A percentile compares a stretch with the other conserved stretches of the same genome.
Evolutionary conservation across 257 asterid species (phyloP).

Genomic region (Parsonsia alboflavescens): DNA sequence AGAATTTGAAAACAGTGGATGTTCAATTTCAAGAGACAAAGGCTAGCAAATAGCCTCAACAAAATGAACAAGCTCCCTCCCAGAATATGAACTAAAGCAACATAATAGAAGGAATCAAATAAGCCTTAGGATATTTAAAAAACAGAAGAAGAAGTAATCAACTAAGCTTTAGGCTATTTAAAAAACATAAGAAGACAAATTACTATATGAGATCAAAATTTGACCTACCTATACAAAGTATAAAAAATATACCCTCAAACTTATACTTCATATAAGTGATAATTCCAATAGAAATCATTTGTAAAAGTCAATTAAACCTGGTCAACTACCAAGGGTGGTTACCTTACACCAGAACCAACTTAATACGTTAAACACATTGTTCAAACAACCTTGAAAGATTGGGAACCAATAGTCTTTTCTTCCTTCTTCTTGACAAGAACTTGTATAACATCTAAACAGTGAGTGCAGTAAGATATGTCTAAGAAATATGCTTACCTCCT

Average conservation of each 20-base stretch:
- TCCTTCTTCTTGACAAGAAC: neutral
- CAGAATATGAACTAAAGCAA: no score
- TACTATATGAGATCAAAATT: no score
- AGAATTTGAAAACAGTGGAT: no score
- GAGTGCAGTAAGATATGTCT: neutral
- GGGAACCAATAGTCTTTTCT: neutral
- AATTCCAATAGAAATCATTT: neutral
- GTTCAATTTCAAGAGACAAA: no score
- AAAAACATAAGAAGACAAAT: no score
- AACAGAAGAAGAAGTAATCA: no score
- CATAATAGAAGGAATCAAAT: no score
- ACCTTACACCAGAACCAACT: neutral
- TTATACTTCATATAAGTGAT: neutral
- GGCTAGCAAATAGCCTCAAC: no score
- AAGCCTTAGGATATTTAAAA: no score
- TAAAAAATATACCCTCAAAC: neutral
- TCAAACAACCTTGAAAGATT: neutral
- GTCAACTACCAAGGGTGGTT: neutral
- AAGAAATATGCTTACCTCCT: constrained; percentile 52
- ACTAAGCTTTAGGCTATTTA: no score
- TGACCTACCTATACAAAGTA: no score
- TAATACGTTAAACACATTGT: neutral
- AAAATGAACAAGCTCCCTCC: no score
- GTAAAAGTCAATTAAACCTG: neutral
- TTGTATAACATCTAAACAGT: neutral